A percentile compares a stretch with the other conserved stretches of the same genome.
phyloP scores from a whole-genome alignment of 495 filamentous ascomycete genomes.

The Pseudoneurospora amorphoporcata region DNA sequence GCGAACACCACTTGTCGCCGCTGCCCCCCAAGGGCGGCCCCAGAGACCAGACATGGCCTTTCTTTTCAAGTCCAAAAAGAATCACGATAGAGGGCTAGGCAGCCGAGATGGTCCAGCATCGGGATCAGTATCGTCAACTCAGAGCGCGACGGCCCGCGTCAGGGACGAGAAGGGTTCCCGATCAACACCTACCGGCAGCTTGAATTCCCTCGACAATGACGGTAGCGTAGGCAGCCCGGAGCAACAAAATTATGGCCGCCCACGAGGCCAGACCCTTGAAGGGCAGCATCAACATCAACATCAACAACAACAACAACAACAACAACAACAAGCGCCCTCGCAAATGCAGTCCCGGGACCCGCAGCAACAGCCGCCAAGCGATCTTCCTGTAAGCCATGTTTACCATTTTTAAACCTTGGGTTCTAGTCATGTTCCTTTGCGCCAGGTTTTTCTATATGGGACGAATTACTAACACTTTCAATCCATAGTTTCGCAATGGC shows the following conservation, averaged over 20 bases:
- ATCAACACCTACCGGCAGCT: constrained; percentile 45
- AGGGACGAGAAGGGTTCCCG: constrained; percentile 39
- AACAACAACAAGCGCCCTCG: constrained; percentile 8
- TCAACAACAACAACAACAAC: constrained; percentile 13
- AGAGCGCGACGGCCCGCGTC: constrained; percentile 30
- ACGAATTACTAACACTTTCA: not conserved
- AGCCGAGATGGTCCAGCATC: constrained; percentile 35
- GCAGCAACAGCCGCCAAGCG: constrained; percentile 22
- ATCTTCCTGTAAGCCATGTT: constrained; percentile 35
- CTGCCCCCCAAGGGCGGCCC: not conserved
- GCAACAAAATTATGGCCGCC: constrained; percentile 25
- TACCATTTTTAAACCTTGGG: not conserved
- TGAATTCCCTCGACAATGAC: constrained; percentile 42
- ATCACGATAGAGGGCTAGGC: constrained; percentile 38
- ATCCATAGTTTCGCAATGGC: constrained; percentile 37
- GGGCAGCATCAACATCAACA: constrained; percentile 17
- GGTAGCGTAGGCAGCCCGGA: constrained; percentile 41
- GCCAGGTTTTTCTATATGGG: not conserved
- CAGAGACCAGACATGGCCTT: constrained; percentile 49
- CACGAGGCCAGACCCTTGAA: constrained; percentile 27
- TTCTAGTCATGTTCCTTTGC: not conserved
- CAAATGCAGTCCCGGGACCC: constrained; percentile 4
- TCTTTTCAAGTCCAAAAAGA: constrained; percentile 63
- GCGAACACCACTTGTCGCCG: not conserved
- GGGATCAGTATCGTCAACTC: constrained; percentile 22